Evolutionary conservation across 202 grass and related monocot genomes (phyloP).

Genomic region (Setaria italica): DNA sequence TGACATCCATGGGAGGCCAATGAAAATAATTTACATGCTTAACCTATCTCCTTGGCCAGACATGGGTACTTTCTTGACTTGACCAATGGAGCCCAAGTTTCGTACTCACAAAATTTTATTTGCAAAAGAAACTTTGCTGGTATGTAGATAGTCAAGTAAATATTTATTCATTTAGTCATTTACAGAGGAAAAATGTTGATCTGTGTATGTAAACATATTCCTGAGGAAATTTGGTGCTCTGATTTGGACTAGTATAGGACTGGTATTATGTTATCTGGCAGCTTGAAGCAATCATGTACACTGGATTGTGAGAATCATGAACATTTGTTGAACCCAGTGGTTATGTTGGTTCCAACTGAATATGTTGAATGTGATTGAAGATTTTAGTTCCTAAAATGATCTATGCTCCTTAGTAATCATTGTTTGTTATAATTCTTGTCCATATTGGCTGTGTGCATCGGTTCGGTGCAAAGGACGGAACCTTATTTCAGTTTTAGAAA

Average conservation of each 20-base stretch:
- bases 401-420: constrained; percentile 29
- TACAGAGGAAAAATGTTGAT: not conserved
- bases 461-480: not conserved
- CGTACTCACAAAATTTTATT: not conserved
- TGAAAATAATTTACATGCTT: not conserved
- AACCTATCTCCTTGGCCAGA: not conserved
- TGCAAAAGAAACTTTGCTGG: not conserved
- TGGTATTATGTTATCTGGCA: not conserved
- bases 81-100: not conserved
- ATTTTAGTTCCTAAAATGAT: not conserved
- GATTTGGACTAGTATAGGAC: not conserved
- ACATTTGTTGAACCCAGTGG: constrained; percentile 25
- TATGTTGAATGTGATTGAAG: not conserved
- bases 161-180: not conserved
- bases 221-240: not conserved
- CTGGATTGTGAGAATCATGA: constrained; percentile 15
- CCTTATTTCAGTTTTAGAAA: not conserved
- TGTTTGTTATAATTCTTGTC: not conserved
- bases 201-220: not conserved
- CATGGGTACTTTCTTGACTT: not conserved
- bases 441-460: not conserved
- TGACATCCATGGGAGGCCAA: not conserved
- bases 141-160: not conserved
- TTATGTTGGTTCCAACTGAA: constrained; percentile 37
- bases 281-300: constrained; percentile 46